phyloP scores from a whole-genome alignment of 2,329 filamentous ascomycete genomes.

The Aspergillus tamarii region DNA sequence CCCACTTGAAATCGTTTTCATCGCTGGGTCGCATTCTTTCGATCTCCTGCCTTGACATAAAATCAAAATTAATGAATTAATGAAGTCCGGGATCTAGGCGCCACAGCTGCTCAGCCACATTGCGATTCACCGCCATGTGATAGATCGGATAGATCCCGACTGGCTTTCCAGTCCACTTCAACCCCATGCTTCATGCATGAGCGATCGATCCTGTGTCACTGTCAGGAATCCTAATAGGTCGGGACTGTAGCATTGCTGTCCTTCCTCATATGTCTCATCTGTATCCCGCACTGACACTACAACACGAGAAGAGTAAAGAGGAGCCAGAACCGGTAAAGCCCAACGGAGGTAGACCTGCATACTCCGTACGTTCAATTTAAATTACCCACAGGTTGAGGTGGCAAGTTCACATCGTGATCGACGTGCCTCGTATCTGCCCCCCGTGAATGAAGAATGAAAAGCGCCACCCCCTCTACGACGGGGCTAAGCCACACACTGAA shows the following conservation, averaged over 20 bases:
- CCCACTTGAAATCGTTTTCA: not conserved
- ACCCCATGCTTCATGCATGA: slow-evolving; percentile 19
- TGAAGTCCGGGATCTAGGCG: slow-evolving; percentile 7
- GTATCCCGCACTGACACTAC: not conserved
- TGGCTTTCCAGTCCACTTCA: slow-evolving; percentile 1
- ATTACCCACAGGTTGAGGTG: not conserved
- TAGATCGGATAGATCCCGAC: slow-evolving; percentile 25
- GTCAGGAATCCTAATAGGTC: not conserved
- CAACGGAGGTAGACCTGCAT: not conserved
- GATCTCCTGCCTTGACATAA: not conserved
- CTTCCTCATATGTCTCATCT: not conserved
- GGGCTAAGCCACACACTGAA: not conserved
- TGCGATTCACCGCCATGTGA: slow-evolving; percentile 36
- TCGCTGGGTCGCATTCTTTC: not conserved
- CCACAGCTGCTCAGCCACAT: slow-evolving; percentile 11
- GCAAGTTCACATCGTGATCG: not conserved
- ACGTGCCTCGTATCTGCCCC: not conserved
- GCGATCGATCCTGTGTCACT: slow-evolving; percentile 8
- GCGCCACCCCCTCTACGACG: not conserved
- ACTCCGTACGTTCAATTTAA: not conserved
- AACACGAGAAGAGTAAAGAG: not conserved
- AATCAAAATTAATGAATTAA: too few relatives aligned
- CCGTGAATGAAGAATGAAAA: not conserved
- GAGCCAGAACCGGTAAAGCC: not conserved
- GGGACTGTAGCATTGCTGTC: not conserved